A percentile compares a stretch with the other conserved stretches of the same genome.
These are phyloP conservation scores for Prunus dulcis DNA, from an alignment of 306 rosid species.

Conservation along the genomic window DNA sequence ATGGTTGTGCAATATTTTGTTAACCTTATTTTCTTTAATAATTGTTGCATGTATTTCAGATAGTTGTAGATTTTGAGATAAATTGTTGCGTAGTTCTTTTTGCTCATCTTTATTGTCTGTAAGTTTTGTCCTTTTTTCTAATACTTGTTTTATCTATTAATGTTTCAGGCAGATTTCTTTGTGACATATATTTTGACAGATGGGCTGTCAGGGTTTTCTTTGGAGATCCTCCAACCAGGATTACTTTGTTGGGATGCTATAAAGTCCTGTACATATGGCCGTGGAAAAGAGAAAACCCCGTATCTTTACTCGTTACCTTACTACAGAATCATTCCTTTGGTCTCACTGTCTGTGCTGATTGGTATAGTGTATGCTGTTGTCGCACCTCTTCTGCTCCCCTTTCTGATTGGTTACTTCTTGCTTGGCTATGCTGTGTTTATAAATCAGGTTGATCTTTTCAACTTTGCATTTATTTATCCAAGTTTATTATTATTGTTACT, in stretches of 20 bases:
- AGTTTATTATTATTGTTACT: background rate
- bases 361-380: conserved; percentile 87
- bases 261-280: conserved; percentile 37
- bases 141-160: background rate
- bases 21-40: background rate
- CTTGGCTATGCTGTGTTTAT: conserved; percentile 77
- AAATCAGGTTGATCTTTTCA: conserved; percentile 39
- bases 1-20: no score
- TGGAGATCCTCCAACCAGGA: conserved; percentile 88
- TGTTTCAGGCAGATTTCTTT: conserved; percentile 89
- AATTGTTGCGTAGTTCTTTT: background rate
- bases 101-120: background rate
- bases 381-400: conserved; percentile 76
- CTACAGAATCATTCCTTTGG: conserved; percentile 64
- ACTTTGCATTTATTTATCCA: background rate
- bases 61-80: background rate
- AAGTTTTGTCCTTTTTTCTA: background rate
- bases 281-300: conserved; percentile 41
- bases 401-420: conserved; percentile 82
- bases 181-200: conserved; percentile 81
- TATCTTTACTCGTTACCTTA: conserved; percentile 79
- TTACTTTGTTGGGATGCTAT: conserved; percentile 62
- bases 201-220: conserved; percentile 86
- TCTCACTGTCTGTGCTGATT: conserved; percentile 67
- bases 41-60: background rate